phyloP scores from a whole-genome alignment of 2,329 filamentous ascomycete genomes.

The Botrytis squamosa region DNA sequence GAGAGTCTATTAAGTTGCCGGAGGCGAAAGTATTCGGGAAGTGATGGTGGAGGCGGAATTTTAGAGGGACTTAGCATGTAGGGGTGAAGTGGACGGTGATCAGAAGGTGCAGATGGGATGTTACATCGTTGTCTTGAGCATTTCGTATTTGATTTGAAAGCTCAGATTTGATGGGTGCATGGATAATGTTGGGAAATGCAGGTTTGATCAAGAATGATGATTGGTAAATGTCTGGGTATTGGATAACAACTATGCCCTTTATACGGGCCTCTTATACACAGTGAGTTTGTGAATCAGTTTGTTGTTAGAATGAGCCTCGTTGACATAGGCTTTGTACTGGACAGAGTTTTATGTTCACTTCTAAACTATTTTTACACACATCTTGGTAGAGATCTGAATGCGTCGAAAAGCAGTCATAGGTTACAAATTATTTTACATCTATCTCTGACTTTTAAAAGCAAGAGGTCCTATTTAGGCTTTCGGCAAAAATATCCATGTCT shows the following conservation, averaged over 20 bases:
- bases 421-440: too few relatives aligned
- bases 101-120: neutral
- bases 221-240: neutral
- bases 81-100: neutral
- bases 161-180: neutral
- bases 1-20: neutral
- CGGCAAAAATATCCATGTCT: neutral
- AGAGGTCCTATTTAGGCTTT: neutral
- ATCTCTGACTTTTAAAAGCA: too few relatives aligned
- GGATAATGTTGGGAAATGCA: too few relatives aligned
- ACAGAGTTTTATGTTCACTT: neutral
- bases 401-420: too few relatives aligned
- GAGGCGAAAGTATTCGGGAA: neutral
- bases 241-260: too few relatives aligned
- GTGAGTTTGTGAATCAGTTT: neutral
- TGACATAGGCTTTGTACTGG: fast-evolving
- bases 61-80: neutral
- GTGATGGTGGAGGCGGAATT: neutral
- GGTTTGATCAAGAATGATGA: neutral
- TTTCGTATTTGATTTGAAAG: neutral
- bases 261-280: neutral
- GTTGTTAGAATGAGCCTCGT: fast-evolving
- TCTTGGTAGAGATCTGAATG: neutral
- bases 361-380: neutral
- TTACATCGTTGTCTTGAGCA: neutral